Evolutionary conservation across 768 basidiomycete species (phyloP).

Genomic region (Tulasnella sp.): DNA sequence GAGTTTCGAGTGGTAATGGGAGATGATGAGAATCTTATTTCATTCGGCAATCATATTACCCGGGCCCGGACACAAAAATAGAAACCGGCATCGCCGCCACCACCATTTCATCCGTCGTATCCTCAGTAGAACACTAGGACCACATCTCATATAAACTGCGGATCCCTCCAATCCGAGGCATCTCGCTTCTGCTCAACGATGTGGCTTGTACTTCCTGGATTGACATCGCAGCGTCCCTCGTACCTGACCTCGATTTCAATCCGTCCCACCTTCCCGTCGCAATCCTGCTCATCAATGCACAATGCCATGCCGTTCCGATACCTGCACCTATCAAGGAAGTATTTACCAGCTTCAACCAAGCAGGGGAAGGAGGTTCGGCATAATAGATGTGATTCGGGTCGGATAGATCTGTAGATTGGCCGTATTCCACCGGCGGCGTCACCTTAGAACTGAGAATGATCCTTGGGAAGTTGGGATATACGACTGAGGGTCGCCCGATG

Average conservation of each 20-base stretch:
- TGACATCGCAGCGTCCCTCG: too few species aligned
- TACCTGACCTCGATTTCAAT: background rate
- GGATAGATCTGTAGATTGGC: background rate
- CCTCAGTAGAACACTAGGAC: background rate
- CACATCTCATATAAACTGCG: background rate
- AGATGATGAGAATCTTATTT: background rate
- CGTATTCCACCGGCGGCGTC: background rate
- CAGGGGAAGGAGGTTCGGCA: background rate
- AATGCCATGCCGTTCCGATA: constrained; percentile 46
- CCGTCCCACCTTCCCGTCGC: constrained; percentile 1
- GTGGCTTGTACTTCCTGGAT: background rate
- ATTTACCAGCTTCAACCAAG: constrained; percentile 8
- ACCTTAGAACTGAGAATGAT: constrained; percentile 23
- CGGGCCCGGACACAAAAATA: too few species aligned
- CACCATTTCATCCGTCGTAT: too few species aligned
- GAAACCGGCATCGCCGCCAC: too few species aligned
- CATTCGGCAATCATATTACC: background rate
- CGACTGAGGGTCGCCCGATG: constrained; percentile 55
- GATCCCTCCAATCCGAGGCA: constrained; percentile 5
- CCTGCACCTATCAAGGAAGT: constrained; percentile 56
- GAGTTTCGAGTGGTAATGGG: background rate
- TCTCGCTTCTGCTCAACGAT: background rate
- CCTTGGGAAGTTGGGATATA: constrained; percentile 50
- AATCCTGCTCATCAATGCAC: constrained; percentile 5
- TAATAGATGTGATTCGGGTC: background rate